Evolutionary conservation across 2,329 filamentous ascomycete genomes (phyloP).

Genomic region (Magnaporthiopsis rhizophila): DNA sequence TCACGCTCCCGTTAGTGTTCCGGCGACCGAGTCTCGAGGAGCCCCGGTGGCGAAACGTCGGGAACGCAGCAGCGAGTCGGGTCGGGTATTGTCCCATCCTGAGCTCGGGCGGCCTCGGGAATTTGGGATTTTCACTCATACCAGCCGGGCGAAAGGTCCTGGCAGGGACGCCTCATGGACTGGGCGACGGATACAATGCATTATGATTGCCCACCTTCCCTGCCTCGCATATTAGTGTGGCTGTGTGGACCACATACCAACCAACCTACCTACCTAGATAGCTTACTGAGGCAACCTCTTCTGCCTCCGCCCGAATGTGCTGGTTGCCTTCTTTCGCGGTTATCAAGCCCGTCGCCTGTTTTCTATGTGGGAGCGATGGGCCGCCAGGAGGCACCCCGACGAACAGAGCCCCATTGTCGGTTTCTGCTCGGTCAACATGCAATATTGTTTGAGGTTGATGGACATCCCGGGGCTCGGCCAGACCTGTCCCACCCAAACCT

Average conservation of each 20-base stretch:
- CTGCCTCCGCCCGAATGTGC: background rate
- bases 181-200: background rate
- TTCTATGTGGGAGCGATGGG: background rate
- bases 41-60: background rate
- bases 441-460: background rate
- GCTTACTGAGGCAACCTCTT: background rate
- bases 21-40: background rate
- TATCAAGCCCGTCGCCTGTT: too few species aligned
- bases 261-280: too few species aligned
- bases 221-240: too few species aligned
- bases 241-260: background rate
- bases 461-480: background rate
- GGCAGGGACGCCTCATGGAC: background rate
- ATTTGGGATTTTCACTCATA: background rate
- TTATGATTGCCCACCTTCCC: background rate
- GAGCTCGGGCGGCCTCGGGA: background rate
- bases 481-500: background rate
- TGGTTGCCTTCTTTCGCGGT: background rate
- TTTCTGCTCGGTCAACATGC: background rate
- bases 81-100: background rate
- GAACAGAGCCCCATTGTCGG: background rate
- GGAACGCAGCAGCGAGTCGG: background rate
- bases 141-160: background rate
- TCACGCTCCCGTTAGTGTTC: too few species aligned
- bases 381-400: too few species aligned